Conservation (phyloP, 139 green algal genomes). For the Dunaliella sp. region DNA sequence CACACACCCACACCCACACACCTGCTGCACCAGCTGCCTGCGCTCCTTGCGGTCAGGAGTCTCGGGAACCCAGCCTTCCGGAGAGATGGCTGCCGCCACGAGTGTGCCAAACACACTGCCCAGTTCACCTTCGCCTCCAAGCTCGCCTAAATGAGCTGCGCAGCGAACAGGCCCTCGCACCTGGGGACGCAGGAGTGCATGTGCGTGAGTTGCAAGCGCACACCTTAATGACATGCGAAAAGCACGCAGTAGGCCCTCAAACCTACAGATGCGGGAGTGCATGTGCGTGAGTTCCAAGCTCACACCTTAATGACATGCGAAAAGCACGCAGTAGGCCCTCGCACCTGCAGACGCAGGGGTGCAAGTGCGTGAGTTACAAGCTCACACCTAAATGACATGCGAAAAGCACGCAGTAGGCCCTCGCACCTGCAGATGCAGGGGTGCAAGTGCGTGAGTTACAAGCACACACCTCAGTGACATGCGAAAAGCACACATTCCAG, state of each 20-base stretch:
- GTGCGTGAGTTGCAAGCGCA: too few species aligned
- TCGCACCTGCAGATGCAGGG: not conserved
- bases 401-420: constrained; percentile 6
- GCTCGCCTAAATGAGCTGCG: not conserved
- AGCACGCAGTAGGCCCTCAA: constrained; percentile 3
- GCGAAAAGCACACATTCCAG: too few species aligned
- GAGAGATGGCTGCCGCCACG: constrained; percentile 4
- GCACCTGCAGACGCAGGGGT: not conserved
- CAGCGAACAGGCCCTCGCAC: constrained; percentile 6
- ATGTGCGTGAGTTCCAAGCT: not conserved
- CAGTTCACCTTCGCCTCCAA: too few species aligned
- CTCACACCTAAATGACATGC: not conserved
- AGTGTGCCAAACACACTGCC: not conserved
- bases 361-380: not conserved
- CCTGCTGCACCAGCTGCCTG: constrained; percentile 17
- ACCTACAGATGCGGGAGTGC: not conserved
- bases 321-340: constrained; percentile 4
- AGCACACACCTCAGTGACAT: too few species aligned
- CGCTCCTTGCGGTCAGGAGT: constrained; percentile 36
- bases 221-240: not conserved
- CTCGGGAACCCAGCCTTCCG: constrained; percentile 29
- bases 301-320: not conserved
- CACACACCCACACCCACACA: not conserved
- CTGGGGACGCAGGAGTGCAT: not conserved
- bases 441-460: not conserved